Conservation (phyloP, 345 rosid genomes). For the Arabis alpina region DNA sequence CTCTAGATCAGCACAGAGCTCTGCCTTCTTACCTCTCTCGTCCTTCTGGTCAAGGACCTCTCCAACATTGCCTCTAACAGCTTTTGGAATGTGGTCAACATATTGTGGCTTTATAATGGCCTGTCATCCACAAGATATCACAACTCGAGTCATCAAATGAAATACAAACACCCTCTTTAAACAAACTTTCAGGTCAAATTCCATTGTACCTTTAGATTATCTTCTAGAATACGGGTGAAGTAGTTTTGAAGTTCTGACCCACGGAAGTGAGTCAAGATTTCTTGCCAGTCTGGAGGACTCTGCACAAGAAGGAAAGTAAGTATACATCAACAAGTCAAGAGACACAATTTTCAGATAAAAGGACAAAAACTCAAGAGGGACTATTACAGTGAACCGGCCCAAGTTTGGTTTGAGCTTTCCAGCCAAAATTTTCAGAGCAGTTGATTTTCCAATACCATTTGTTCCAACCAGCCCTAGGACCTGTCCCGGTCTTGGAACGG, state of each 20-base stretch:
- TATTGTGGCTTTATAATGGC: constrained; percentile 98
- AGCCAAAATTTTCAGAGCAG: constrained; percentile 93
- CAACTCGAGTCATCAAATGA: constrained; percentile 10
- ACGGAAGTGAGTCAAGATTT: constrained; percentile 91
- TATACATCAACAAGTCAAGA: constrained; percentile 16
- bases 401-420: constrained; percentile 96
- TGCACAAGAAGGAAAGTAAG: constrained; percentile 39
- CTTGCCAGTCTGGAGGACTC: constrained; percentile 99
- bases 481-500: constrained; percentile 98
- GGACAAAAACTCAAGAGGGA: constrained; percentile 12
- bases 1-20: constrained; percentile 81
- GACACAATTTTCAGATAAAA: constrained; percentile 18
- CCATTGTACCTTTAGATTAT: constrained; percentile 75
- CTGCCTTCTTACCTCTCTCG: constrained; percentile 76
- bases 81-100: constrained; percentile 96
- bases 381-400: constrained; percentile 84
- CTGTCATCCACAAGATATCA: constrained; percentile 45
- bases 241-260: constrained; percentile 98
- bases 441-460: constrained; percentile 97
- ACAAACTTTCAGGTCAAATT: neutral
- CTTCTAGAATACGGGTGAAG: constrained; percentile 95
- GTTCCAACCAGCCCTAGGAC: constrained; percentile 99
- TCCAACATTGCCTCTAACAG: constrained; percentile 93
- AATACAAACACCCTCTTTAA: constrained; percentile 17
- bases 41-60: constrained; percentile 93